phyloP scores from a whole-genome alignment of 192 early-diverging fungal genomes.

The Umbelopsis vinacea region DNA sequence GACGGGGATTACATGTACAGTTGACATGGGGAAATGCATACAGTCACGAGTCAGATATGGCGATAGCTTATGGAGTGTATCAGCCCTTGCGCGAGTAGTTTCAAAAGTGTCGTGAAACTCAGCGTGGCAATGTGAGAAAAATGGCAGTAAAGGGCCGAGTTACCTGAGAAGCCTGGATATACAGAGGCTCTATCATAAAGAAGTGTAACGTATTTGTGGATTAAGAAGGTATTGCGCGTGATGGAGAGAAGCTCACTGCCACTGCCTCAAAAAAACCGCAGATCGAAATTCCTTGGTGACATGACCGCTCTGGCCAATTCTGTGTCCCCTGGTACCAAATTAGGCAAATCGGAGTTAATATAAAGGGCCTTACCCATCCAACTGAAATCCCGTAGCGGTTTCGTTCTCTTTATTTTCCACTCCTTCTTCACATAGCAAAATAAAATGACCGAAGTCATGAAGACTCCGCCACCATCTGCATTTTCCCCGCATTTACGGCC shows the following conservation, averaged over 20 bases:
- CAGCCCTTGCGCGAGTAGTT: too few species aligned
- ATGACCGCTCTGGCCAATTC: slow-evolving; percentile 2
- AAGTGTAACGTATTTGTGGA: too few species aligned
- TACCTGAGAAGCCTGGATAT: too few species aligned
- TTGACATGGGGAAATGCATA: background rate
- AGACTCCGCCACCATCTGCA: slow-evolving; percentile 9
- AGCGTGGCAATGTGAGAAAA: too few species aligned
- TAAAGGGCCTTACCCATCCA: background rate
- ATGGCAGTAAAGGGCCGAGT: too few species aligned
- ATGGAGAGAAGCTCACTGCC: too few species aligned
- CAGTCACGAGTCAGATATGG: background rate
- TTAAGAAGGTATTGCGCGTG: too few species aligned
- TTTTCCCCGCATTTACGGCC: slow-evolving; percentile 12
- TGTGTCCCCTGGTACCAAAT: slow-evolving; percentile 7
- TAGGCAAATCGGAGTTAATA: slow-evolving; percentile 16
- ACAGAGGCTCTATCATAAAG: too few species aligned
- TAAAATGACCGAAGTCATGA: slow-evolving; percentile 25
- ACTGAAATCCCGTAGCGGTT: background rate
- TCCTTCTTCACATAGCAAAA: slow-evolving; percentile 16
- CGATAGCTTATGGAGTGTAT: too few species aligned
- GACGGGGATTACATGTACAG: too few species aligned
- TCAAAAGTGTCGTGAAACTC: too few species aligned
- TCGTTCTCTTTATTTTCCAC: slow-evolving; percentile 22
- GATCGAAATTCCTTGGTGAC: too few species aligned
- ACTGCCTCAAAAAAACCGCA: background rate